Base-by-base conservation (phyloP, 352 stramenopile genomes). In the Pythium vanterpoolii region DNA sequence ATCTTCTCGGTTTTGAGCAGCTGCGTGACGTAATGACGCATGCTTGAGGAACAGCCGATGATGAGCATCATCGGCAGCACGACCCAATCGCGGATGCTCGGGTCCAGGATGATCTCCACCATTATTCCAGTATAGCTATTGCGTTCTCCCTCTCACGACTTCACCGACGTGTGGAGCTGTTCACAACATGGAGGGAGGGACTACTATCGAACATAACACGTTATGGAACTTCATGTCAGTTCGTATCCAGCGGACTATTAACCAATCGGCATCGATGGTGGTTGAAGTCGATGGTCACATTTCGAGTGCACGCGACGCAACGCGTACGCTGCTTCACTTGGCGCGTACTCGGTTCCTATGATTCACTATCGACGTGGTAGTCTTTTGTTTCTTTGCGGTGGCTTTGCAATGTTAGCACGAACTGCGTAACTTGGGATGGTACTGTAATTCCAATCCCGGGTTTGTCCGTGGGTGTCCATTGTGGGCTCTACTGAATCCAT, bases 51-150 rank as follows among this genome's bases (percentile, higher is more conserved):
- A 58, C 81, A 92, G 28, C 83, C 86, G 62, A 95, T 91, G 71
- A 99, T 98, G 34, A 99, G 80, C 68, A 99, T 87, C 66, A 99
- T 96, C 46, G 97, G 97, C 51, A 99, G 83, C 57, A 99, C 93
- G 36, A 99, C 96, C 93, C 93, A 98, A 69, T 98, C 86, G 61
- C 90, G 86, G 67, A 98, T 97, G 64, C 83, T 91, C 73, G 90
- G 86, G 75, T 98, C 92, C 60, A 98, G 74, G 68, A 96, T 90
- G 64, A 97, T 93, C 77, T 91, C 82, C 70, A 89, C 82, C 82
- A 91, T 91, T 6, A 24, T 59, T n/a, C 6, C 26, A 16, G 10
- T n/a, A n/a, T n/a, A n/a, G n/a, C n/a, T n/a, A 16, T 11, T 49
- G 42, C 23, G 28, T 16, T 23, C 36, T 18, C n/a, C 26, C n/a